Evolutionary conservation across 148 eudicot genomes (phyloP).

Genomic region (Selenicereus undatus): DNA sequence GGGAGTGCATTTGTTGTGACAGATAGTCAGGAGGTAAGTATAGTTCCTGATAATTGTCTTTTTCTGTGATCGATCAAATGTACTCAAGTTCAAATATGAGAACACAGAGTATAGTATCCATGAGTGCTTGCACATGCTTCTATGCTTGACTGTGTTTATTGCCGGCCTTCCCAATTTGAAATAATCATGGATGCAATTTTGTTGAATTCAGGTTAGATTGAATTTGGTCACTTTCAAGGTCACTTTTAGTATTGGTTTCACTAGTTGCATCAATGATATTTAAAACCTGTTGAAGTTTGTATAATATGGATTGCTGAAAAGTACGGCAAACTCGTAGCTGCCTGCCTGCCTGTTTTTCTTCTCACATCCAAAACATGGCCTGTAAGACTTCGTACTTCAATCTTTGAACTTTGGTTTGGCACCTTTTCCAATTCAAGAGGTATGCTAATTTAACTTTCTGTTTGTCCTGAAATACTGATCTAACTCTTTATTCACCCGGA

Average conservation of each 20-base stretch:
- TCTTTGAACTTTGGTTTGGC: too few relatives aligned
- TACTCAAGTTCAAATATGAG: slow-evolving; percentile 2
- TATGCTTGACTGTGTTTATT: not conserved
- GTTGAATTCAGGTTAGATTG: not conserved
- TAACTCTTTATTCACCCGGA: too few relatives aligned
- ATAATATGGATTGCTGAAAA: not conserved
- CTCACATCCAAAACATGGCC: too few relatives aligned
- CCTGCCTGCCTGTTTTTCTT: not conserved
- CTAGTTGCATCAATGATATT: not conserved
- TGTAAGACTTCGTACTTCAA: too few relatives aligned
- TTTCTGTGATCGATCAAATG: not conserved
- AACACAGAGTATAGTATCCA: not conserved
- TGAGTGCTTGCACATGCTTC: not conserved
- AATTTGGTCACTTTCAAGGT: not conserved
- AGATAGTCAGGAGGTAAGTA: slow-evolving; percentile 44
- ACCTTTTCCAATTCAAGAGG: too few relatives aligned
- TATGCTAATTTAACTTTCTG: too few relatives aligned
- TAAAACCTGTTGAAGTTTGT: not conserved
- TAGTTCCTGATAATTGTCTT: not conserved
- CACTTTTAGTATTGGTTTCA: not conserved
- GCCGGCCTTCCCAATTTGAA: not conserved
- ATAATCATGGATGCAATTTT: not conserved
- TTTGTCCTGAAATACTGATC: too few relatives aligned
- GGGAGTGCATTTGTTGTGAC: slow-evolving; percentile 38
- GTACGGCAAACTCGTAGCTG: not conserved